A percentile compares a stretch with the other conserved stretches of the same genome.
Evolutionary conservation across 805 yeast species (phyloP).

Genomic region (Saccharomyces mikatae): DNA sequence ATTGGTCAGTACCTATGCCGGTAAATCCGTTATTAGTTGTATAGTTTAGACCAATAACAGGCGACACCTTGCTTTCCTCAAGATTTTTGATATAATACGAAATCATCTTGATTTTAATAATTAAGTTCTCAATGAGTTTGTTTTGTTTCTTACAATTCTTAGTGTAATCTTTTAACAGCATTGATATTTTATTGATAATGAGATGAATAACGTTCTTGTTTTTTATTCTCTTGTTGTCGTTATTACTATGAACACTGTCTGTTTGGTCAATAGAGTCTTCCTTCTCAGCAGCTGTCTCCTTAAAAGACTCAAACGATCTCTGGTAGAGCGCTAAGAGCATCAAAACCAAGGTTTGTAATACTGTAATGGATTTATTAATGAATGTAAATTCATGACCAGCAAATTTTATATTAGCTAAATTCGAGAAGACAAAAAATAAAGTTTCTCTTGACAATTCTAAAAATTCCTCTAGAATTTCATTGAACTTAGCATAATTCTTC

Average conservation of each 20-base stretch:
- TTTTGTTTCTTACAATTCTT: constrained; percentile 23
- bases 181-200: constrained; percentile 17
- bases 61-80: constrained; percentile 1
- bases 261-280: background rate
- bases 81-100: constrained; percentile 10
- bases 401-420: constrained; percentile 24
- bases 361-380: constrained; percentile 21
- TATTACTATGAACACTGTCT: background rate
- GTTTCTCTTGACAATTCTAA: constrained; percentile 23
- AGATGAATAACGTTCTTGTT: background rate
- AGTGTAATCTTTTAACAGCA: constrained; percentile 25
- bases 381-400: constrained; percentile 28
- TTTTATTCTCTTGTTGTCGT: background rate
- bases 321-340: constrained; percentile 22
- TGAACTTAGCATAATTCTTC: constrained; percentile 14
- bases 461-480: constrained; percentile 16
- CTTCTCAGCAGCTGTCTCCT: background rate
- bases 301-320: constrained; percentile 7
- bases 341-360: constrained; percentile 18
- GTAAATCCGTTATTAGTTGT: background rate
- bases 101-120: constrained; percentile 12
- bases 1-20: background rate
- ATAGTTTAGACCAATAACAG: background rate
- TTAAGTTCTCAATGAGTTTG: constrained; percentile 12
- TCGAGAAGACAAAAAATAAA: constrained; percentile 26